Conservation (phyloP, 2,329 filamentous ascomycete species). For the Colletotrichum sp. region DNA sequence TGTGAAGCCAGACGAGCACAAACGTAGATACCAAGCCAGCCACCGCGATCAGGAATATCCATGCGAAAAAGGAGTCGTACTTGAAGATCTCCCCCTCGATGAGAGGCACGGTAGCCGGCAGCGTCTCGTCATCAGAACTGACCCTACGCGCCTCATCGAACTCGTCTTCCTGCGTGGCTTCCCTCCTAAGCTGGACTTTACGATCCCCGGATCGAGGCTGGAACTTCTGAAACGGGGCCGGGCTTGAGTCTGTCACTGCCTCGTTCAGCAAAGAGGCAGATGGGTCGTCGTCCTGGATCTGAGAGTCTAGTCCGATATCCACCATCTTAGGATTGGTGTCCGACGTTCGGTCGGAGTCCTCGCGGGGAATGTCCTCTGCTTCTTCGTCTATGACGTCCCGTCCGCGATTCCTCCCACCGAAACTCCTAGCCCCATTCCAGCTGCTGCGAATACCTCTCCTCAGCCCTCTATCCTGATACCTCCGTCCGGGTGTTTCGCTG, state of each 20-base stretch:
- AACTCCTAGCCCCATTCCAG: conserved; percentile 63
- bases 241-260: conserved; percentile 54
- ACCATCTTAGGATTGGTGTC: conserved; percentile 67
- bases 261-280: conserved; percentile 66
- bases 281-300: conserved; percentile 63
- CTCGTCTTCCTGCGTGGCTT: conserved; percentile 54
- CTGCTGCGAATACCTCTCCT: conserved; percentile 66
- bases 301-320: conserved; percentile 82
- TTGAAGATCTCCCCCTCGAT: conserved; percentile 73
- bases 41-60: conserved; percentile 84
- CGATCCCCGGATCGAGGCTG: conserved; percentile 41
- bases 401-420: conserved; percentile 17
- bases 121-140: conserved; percentile 41
- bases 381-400: conserved; percentile 45
- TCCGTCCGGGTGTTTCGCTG: conserved; percentile 50
- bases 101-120: conserved; percentile 53
- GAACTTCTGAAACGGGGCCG: conserved; percentile 69
- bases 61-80: conserved; percentile 92
- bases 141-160: conserved; percentile 46
- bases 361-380: conserved; percentile 43
- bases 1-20: conserved; percentile 89
- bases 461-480: conserved; percentile 51
- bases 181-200: conserved; percentile 45
- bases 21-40: conserved; percentile 88
- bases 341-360: conserved; percentile 34